phyloP scores from a whole-genome alignment of 352 stramenopile genomes.

The Globisporangium nagaii region DNA sequence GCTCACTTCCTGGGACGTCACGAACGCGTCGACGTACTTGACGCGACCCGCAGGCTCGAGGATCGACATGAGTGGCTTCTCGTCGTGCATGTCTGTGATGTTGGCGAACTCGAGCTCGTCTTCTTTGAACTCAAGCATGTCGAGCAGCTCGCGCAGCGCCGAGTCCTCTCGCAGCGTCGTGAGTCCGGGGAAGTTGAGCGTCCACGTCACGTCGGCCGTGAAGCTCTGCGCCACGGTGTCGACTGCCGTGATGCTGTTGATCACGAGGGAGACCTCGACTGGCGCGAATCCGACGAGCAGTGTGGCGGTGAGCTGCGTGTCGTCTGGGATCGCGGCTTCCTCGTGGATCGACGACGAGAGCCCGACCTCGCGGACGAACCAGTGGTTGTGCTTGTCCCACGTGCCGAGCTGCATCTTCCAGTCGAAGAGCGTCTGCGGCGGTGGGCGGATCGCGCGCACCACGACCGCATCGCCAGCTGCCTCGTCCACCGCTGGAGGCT shows the following conservation, averaged over 20 bases:
- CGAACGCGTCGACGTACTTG: slow-evolving; percentile 8
- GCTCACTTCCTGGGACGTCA: neutral
- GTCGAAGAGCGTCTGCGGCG: slow-evolving; percentile 29
- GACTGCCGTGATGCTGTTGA: slow-evolving; percentile 20
- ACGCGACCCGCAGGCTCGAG: slow-evolving; percentile 14
- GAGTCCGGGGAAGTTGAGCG: slow-evolving; percentile 18
- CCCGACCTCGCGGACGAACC: slow-evolving; percentile 46
- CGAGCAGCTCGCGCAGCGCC: slow-evolving; percentile 21
- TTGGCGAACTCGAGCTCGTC: slow-evolving; percentile 27
- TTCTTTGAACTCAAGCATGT: slow-evolving; percentile 26
- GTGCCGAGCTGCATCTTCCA: slow-evolving; percentile 56
- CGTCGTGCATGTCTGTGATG: slow-evolving; percentile 13
- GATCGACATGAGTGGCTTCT: slow-evolving; percentile 3
- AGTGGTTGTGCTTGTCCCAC: slow-evolving; percentile 36
- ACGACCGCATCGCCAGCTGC: no score
- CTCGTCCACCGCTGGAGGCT: neutral
- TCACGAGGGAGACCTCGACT: slow-evolving; percentile 14
- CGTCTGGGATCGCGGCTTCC: neutral
- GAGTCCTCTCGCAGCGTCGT: slow-evolving; percentile 26
- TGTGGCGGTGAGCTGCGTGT: neutral
- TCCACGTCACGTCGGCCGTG: slow-evolving; percentile 27
- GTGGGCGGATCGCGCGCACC: neutral
- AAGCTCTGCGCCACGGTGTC: slow-evolving; percentile 26
- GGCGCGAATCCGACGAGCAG: slow-evolving; percentile 19
- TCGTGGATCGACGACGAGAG: slow-evolving; percentile 6